These are phyloP conservation scores for Myxozyma mucilagina DNA, from an alignment of 805 yeast genomes.

Conservation along the genomic window DNA sequence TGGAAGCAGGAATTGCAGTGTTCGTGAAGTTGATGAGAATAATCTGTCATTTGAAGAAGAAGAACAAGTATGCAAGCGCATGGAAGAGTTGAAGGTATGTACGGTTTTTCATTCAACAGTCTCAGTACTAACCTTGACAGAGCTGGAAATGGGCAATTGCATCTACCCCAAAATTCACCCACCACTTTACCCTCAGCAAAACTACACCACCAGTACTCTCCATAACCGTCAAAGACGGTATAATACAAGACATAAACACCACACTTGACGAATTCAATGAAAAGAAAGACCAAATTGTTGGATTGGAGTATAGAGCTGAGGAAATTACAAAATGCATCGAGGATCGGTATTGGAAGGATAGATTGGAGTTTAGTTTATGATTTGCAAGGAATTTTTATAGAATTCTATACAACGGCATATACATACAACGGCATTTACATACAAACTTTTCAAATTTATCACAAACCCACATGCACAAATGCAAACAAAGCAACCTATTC, in stretches of 20 bases:
- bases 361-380: slow-evolving; percentile 5
- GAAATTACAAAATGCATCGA: slow-evolving; percentile 1
- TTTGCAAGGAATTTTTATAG: neutral
- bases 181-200: slow-evolving; percentile 41
- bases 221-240: slow-evolving; percentile 16
- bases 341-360: slow-evolving; percentile 10
- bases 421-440: neutral
- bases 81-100: slow-evolving; percentile 22
- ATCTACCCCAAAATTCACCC: slow-evolving; percentile 70
- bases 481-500: neutral
- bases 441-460: neutral
- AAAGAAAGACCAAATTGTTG: neutral
- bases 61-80: slow-evolving; percentile 3
- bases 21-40: slow-evolving; percentile 16
- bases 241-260: slow-evolving; percentile 1
- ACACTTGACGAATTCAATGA: neutral
- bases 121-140: neutral
- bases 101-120: neutral
- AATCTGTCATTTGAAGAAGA: neutral
- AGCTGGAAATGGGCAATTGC: slow-evolving; percentile 76
- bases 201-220: slow-evolving; percentile 2
- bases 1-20: neutral
- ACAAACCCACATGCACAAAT: too few species aligned
- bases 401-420: too few species aligned
- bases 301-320: slow-evolving; percentile 5